Percentiles rank a stretch among this genome's conserved stretches.
phyloP scores from a whole-genome alignment of 2,329 filamentous ascomycete species.

The Aspergillus sp. region DNA sequence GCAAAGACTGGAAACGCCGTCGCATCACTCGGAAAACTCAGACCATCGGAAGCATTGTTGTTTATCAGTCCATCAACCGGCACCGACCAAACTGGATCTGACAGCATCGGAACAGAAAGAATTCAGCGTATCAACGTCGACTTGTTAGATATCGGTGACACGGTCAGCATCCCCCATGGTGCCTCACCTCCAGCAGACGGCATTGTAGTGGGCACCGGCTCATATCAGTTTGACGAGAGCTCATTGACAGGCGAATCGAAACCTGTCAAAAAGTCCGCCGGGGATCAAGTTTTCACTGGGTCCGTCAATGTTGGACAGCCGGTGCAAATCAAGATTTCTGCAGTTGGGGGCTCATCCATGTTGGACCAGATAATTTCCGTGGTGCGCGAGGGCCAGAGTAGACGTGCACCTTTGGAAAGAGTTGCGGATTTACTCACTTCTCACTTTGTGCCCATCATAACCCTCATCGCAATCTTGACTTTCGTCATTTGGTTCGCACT shows the following conservation, averaged over 20 bases:
- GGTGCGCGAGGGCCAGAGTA: constrained; percentile 46
- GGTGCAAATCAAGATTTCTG: constrained; percentile 39
- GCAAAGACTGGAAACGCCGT: constrained; percentile 85
- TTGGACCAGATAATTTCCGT: constrained; percentile 46
- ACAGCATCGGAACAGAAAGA: constrained; percentile 7
- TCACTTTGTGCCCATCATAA: constrained; percentile 47
- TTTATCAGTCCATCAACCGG: constrained; percentile 33
- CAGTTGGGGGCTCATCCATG: constrained; percentile 45
- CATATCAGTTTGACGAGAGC: constrained; percentile 77
- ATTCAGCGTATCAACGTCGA: constrained; percentile 55
- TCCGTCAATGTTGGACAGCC: constrained; percentile 46
- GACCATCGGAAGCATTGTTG: constrained; percentile 71
- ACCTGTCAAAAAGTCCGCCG: constrained; percentile 38
- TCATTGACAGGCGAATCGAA: constrained; percentile 65
- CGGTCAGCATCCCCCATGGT: constrained; percentile 71
- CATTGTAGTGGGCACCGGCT: constrained; percentile 49
- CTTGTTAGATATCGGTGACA: constrained; percentile 68
- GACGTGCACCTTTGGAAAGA: constrained; percentile 44
- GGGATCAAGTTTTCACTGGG: constrained; percentile 42
- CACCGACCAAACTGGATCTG: not conserved
- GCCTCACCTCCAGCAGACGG: constrained; percentile 83
- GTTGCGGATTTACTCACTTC: constrained; percentile 44
- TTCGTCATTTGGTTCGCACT: constrained; percentile 45
- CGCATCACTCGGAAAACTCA: constrained; percentile 69
- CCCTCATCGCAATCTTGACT: constrained; percentile 43